Conservation (phyloP, 139 green algal genomes). For the Chlorella sp. region DNA sequence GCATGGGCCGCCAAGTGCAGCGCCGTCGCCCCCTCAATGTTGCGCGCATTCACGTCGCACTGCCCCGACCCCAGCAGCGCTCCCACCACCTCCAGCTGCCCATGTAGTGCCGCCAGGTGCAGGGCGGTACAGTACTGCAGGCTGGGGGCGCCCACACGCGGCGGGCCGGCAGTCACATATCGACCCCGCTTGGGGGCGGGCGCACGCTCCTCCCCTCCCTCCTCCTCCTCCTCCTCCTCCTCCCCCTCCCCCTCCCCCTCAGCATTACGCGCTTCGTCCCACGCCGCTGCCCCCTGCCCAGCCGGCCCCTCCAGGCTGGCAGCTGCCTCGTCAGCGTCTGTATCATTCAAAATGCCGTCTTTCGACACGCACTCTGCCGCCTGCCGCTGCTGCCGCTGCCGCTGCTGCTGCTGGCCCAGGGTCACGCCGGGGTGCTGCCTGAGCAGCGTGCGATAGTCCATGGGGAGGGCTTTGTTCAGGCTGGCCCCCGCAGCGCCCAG, state of each 20-base stretch:
- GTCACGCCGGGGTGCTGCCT: conserved; percentile 11
- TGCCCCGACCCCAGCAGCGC: conserved; percentile 26
- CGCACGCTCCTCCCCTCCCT: not conserved
- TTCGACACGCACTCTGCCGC: not conserved
- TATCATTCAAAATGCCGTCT: not conserved
- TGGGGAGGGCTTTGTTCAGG: conserved; percentile 38
- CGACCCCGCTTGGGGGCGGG: conserved; percentile 33
- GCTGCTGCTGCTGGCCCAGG: not conserved
- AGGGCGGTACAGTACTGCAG: conserved; percentile 53
- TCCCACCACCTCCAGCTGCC: conserved; percentile 42
- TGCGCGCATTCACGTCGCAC: conserved; percentile 37
- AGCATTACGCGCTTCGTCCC: not conserved
- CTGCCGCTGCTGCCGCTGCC: not conserved
- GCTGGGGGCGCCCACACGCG: not conserved
- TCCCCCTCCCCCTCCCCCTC: not conserved
- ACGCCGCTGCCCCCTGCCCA: not conserved
- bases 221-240: too few relatives aligned
- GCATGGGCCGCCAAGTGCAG: conserved; percentile 51
- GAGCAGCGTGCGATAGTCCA: conserved; percentile 43
- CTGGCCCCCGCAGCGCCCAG: conserved; percentile 42
- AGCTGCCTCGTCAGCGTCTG: not conserved
- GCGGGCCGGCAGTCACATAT: conserved; percentile 1
- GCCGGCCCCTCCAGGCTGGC: not conserved
- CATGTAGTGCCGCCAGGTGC: conserved; percentile 44
- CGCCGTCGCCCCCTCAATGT: conserved; percentile 45